Evolutionary conservation across 2,329 filamentous ascomycete species (phyloP).

Genomic region (Rhynchosporium agropyri): DNA sequence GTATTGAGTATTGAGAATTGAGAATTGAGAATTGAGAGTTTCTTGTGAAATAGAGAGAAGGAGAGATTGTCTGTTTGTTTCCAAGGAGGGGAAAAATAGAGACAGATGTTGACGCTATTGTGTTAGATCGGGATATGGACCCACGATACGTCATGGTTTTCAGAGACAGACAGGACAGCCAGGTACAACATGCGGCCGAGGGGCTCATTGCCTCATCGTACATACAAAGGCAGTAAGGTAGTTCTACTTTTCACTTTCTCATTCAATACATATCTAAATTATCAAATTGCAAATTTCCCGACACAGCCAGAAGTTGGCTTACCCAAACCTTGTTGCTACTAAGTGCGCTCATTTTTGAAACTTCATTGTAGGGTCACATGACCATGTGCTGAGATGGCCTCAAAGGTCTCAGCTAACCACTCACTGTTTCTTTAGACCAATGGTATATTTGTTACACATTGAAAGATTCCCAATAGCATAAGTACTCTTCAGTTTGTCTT

Average conservation of each 20-base stretch:
- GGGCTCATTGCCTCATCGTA: constrained; percentile 9
- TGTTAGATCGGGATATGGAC: constrained; percentile 10
- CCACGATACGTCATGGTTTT: constrained; percentile 22
- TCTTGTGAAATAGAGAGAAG: background rate
- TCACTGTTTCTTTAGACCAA: no score
- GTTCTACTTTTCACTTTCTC: background rate
- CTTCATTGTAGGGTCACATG: no score
- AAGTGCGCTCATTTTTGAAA: no score
- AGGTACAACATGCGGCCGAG: background rate
- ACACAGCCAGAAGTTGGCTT: background rate
- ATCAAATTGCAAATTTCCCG: background rate
- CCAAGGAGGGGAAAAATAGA: background rate
- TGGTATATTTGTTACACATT: no score
- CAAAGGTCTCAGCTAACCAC: no score
- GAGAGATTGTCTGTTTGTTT: background rate
- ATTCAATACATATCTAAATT: no score
- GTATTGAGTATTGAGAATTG: background rate
- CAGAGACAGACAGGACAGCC: constrained; percentile 11
- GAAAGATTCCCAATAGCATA: no score
- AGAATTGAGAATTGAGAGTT: background rate
- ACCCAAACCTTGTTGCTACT: no score
- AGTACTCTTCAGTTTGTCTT: no score
- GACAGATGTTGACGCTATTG: constrained; percentile 15
- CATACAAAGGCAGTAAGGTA: background rate
- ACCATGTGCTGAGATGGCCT: no score